phyloP scores from a whole-genome alignment of 2,329 filamentous ascomycete species.

The Fusarium albosuccineum region DNA sequence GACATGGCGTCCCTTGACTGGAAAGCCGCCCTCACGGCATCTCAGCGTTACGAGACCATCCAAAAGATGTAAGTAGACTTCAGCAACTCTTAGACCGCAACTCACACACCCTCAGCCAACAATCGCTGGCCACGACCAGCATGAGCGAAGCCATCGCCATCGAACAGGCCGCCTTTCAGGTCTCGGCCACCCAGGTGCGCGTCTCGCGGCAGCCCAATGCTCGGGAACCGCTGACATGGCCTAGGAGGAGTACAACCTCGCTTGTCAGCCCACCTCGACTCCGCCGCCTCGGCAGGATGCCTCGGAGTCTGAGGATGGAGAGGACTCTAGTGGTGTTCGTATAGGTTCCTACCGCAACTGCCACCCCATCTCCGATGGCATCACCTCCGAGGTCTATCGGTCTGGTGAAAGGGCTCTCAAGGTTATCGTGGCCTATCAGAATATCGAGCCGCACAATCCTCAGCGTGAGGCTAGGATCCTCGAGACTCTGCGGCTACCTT shows the following conservation, averaged over 20 bases:
- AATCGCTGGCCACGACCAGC: slow-evolving; percentile 46
- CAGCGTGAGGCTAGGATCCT: slow-evolving; percentile 84
- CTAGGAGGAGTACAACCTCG: slow-evolving; percentile 71
- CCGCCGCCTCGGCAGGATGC: slow-evolving; percentile 17
- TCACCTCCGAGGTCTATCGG: slow-evolving; percentile 88
- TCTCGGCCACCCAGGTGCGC: slow-evolving; percentile 69
- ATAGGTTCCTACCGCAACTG: slow-evolving; percentile 70
- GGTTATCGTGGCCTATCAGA: slow-evolving; percentile 80
- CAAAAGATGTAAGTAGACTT: slow-evolving; percentile 57
- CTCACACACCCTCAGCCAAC: slow-evolving; percentile 43
- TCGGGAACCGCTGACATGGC: slow-evolving; percentile 41
- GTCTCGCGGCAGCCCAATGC: slow-evolving; percentile 23
- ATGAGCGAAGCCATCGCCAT: slow-evolving; percentile 68
- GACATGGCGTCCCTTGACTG: slow-evolving; percentile 54
- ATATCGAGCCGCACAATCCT: slow-evolving; percentile 86
- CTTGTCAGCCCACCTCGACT: slow-evolving; percentile 50
- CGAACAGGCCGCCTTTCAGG: slow-evolving; percentile 74
- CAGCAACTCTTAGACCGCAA: background rate
- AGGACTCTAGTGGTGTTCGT: slow-evolving; percentile 51
- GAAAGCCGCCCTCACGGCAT: slow-evolving; percentile 66
- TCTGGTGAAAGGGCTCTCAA: slow-evolving; percentile 79
- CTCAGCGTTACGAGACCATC: slow-evolving; percentile 73
- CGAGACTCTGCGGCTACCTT: slow-evolving; percentile 64
- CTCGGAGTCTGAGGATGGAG: background rate
- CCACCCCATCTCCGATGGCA: slow-evolving; percentile 71